These are phyloP conservation scores for Heterobasidion parviporum DNA, from an alignment of 1,284 basidiomycete genomes.

Conservation along the genomic window DNA sequence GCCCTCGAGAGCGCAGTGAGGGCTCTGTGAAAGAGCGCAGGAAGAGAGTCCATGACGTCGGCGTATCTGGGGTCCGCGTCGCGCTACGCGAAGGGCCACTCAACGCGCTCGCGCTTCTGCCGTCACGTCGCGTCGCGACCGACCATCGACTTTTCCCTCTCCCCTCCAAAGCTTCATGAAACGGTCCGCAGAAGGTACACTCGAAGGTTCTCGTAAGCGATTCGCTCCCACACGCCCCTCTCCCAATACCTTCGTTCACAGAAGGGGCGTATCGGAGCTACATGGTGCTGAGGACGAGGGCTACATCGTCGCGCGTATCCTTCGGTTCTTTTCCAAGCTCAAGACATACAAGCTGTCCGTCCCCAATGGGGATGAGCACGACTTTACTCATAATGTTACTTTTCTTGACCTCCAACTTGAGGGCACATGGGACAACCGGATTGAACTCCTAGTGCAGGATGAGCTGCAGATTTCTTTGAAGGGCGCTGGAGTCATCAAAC, in stretches of 20 bases:
- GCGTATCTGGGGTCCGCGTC: neutral
- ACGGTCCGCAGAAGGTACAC: neutral
- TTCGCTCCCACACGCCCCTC: no score
- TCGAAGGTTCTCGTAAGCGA: neutral
- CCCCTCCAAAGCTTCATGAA: neutral
- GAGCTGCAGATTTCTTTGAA: neutral
- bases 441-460: constrained; percentile 6
- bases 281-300: neutral
- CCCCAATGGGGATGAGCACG: neutral
- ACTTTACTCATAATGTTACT: neutral
- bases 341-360: constrained; percentile 4
- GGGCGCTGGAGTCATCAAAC: constrained; percentile 5
- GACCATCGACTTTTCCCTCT: neutral
- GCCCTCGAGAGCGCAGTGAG: constrained; percentile 36
- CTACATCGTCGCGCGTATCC: neutral
- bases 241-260: neutral
- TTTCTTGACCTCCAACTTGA: constrained; percentile 2
- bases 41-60: constrained; percentile 20
- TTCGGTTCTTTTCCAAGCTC: neutral
- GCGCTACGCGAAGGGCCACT: neutral
- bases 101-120: neutral
- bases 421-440: constrained; percentile 1
- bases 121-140: neutral
- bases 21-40: constrained; percentile 34
- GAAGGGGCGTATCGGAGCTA: neutral